Evolutionary conservation across 2,329 filamentous ascomycete species (phyloP), one percentile per base, ranked within the genome.

Genomic region (Penicillium aurantiogriseum): DNA sequence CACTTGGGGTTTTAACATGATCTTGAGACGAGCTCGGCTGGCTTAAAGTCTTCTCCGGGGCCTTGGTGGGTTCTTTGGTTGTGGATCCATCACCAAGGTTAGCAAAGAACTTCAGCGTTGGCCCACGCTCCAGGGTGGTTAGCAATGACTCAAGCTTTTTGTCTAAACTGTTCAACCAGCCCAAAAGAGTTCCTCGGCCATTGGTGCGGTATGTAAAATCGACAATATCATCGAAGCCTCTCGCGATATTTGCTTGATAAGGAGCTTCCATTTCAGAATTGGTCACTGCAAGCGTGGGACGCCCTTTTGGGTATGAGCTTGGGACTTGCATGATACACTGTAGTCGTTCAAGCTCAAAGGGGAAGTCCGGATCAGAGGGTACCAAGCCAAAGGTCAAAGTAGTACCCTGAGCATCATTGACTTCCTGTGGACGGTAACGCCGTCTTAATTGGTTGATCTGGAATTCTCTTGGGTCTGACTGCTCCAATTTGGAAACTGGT

Each of bases 291-390:
- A 94, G 76, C 17, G 76, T 77, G 38, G 90, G 86, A 29, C 76
- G 76, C 42, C 70, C 77, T 35, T 64, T 63, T 39, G 89, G 90
- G 72, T 90, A 93, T 19, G 74, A 74, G 10, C 69, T 70, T 2
- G 90, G 90, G 21, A 94, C 80, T 50, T 78, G 81, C 38, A 94
- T 76, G 43, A 85, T 79, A 70, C 89, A 92, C 40, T 89, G 81
- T 33, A 94, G 78, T 36, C 82, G 78, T 27, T 85, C 81, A 68
- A 93, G 78, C 60, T 92, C 88, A 72, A 90, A 93, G 0, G 90
- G 88, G 67, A 94, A 93, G 68, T 94, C 90, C 0, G 90, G 90
- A 69, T 94, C 90, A 6, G 90, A 91, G 5, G 90, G 90, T 13
- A 76, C 76, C 60, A 94, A 76, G 51, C 80, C 84, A 72, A 93